A percentile compares a stretch with the other conserved stretches of the same genome.
phyloP scores from a whole-genome alignment of 345 rosid genomes.

The Eucalyptus curtisii region DNA sequence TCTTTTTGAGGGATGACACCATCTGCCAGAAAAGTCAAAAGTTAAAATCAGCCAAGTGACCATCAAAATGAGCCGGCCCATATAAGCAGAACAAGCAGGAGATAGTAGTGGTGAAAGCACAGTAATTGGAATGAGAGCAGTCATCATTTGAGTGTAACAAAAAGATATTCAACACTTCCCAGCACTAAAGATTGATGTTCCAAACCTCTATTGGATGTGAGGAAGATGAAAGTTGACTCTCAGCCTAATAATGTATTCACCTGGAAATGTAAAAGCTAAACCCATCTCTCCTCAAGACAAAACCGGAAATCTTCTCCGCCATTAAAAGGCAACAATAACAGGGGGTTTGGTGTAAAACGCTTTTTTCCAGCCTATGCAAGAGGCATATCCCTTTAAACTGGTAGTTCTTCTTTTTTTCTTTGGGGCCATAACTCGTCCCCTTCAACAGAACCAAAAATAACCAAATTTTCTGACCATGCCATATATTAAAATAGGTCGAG shows the following conservation, averaged over 20 bases:
- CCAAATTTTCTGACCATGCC: neutral
- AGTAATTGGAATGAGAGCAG: neutral
- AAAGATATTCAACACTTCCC: neutral
- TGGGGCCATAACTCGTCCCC: neutral
- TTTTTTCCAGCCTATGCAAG: neutral
- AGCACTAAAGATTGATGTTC: neutral
- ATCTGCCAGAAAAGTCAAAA: conserved; percentile 42
- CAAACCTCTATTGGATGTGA: neutral
- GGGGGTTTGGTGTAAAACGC: neutral
- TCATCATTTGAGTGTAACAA: neutral
- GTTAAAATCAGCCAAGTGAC: neutral
- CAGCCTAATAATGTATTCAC: neutral
- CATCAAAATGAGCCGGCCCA: neutral
- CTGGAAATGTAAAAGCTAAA: neutral
- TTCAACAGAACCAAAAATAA: neutral
- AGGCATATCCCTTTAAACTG: neutral
- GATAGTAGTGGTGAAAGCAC: neutral
- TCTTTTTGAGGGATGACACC: conserved; percentile 69
- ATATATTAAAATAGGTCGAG: neutral
- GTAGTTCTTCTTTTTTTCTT: neutral
- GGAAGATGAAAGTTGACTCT: neutral
- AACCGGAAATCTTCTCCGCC: neutral
- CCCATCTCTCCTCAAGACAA: neutral
- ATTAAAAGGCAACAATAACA: neutral
- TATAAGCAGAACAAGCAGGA: neutral